A percentile compares a stretch with the other conserved stretches of the same genome.
Evolutionary conservation across 148 eudicot species (phyloP).

Genomic region (Amaranthus hypochondriacus): DNA sequence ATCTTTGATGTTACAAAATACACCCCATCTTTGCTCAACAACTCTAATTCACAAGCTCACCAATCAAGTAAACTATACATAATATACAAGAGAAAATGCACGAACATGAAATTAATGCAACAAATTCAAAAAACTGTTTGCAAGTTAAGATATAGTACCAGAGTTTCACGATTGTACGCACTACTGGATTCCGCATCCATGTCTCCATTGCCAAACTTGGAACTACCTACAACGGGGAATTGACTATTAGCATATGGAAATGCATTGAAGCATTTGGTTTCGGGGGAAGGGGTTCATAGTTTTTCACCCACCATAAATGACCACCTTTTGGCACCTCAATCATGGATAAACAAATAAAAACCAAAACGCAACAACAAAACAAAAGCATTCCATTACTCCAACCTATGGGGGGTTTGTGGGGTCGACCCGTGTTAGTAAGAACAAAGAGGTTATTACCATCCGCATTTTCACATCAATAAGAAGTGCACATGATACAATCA

Average conservation of each 20-base stretch:
- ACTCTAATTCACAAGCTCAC: background rate
- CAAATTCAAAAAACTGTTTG: background rate
- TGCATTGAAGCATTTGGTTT: background rate
- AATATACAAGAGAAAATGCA: background rate
- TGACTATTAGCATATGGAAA: constrained; percentile 1
- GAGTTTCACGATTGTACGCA: constrained; percentile 33
- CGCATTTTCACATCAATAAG: too few species aligned
- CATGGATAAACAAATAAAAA: background rate
- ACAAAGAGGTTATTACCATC: too few species aligned
- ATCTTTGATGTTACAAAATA: background rate
- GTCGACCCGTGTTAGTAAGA: too few species aligned
- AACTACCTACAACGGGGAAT: constrained; percentile 35
- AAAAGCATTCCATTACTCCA: background rate
- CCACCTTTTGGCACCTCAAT: background rate
- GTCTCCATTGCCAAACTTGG: constrained; percentile 35
- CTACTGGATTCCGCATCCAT: constrained; percentile 36
- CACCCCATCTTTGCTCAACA: background rate
- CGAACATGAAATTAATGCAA: background rate
- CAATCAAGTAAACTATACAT: background rate
- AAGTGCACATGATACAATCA: too few species aligned
- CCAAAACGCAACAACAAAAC: background rate
- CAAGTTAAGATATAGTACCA: constrained; percentile 40
- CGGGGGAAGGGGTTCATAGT: background rate
- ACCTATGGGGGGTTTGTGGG: too few species aligned
- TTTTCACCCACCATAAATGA: background rate